Evolutionary conservation across 768 basidiomycete species (phyloP), one percentile per base, ranked within the genome.

Genomic region (Agrocybe praecox): DNA sequence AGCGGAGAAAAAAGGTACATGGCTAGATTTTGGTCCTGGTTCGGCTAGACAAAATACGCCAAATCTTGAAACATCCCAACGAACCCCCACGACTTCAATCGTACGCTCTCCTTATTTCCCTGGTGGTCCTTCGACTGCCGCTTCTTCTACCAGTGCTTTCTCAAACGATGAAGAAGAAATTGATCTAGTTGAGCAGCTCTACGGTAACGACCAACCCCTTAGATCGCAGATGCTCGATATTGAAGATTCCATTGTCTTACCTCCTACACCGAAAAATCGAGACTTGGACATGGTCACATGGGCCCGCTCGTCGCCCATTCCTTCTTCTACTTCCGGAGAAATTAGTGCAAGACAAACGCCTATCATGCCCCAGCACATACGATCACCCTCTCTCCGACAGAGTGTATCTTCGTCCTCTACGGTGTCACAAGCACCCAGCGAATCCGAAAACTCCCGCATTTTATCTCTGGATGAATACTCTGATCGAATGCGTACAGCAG

Each of bases 381-480:
- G 46, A 14, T 33, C 63, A 15, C 60, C 59, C n/a, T 57, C 58
- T 33, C 57, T 59, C 44, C 65, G 57, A 40, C 61, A 57, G 21
- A 52, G 58, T 42, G 52, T 52, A 34, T 61, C 65, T 4, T 34
- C 56, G 43, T 43, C 59, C 33, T 46, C 62, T 47, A 54, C 61
- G 15, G 44, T 22, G 32, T 52, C 60, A 12, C 51, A 58, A 14
- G 23, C 60, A 12, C 15, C 64, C 43, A 46, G 46, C 43, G 56
- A 65, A n/a, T 44, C 43, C 40, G 62, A 65, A 23, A 32, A 67
- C 1, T 68, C 65, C 6, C 72, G 70, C 19, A 67, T 74, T 9
- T 75, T 98, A 14, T 94, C 95, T 0, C 77, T 99, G 21, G 96
- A 99, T 64, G 96, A 99, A 63, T 99, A 99, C 74, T 96, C 96